These are phyloP conservation scores for Hyparrhenia diplandra DNA, from an alignment of 176 grass and related monocot genomes.

Conservation along the genomic window DNA sequence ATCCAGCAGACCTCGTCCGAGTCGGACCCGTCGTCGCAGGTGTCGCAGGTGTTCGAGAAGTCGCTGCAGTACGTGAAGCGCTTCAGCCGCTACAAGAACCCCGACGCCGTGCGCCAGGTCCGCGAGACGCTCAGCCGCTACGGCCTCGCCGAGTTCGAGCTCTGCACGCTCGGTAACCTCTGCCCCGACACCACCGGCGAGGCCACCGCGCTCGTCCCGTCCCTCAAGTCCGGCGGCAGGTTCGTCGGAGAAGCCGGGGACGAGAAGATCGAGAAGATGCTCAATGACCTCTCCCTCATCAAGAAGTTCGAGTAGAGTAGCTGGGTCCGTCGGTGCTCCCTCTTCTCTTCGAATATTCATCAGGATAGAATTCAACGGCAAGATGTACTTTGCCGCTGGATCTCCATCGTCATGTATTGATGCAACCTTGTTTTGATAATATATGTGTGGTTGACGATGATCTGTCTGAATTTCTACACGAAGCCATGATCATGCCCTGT, in stretches of 20 bases:
- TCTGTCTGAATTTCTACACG: not conserved
- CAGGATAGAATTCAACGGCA: too few species aligned
- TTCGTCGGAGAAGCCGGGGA: constrained; percentile 27
- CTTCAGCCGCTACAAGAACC: constrained; percentile 97
- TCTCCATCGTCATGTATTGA: too few species aligned
- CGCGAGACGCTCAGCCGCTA: constrained; percentile 68
- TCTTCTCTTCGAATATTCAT: too few species aligned
- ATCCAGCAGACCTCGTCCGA: constrained; percentile 80
- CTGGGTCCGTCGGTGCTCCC: not conserved
- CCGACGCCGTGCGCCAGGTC: constrained; percentile 88
- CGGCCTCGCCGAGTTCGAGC: constrained; percentile 53
- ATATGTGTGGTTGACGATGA: not conserved
- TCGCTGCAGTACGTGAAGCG: constrained; percentile 91
- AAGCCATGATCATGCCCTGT: not conserved
- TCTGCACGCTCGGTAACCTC: constrained; percentile 91
- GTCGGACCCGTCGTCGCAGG: constrained; percentile 33
- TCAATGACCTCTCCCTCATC: constrained; percentile 90
- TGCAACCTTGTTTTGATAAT: not conserved
- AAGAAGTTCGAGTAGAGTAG: constrained; percentile 83
- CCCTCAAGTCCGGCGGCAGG: constrained; percentile 49
- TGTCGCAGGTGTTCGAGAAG: constrained; percentile 91
- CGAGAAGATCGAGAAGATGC: constrained; percentile 81
- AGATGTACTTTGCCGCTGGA: too few species aligned
- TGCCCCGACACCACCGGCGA: constrained; percentile 81
- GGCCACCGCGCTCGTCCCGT: constrained; percentile 81